Base-by-base conservation (phyloP, 768 basidiomycete species). In the Hysterangium stoloniferum region DNA sequence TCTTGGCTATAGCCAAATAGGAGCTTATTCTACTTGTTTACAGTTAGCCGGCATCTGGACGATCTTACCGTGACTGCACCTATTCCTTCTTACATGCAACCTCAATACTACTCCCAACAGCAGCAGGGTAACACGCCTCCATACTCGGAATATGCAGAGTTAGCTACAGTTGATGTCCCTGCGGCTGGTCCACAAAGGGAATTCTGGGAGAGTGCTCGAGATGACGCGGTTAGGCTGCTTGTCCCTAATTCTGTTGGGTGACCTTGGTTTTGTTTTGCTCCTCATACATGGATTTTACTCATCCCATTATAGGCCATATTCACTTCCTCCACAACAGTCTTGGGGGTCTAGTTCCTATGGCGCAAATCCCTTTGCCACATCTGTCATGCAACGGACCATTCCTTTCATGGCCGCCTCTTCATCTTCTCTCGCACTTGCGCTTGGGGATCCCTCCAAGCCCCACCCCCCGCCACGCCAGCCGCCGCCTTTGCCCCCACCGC, bases 341-440 rank as follows among this genome's bases (percentile, higher is more conserved):
- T 57, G 64, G 8, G 67, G 69, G 38, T 64, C 68, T 42, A 66
- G 67, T 36, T 62, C 66, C 11, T 84, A 77, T 57, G 72, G 77
- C 41, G 72, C 79, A 1, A 72, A 68, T 7, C 62, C 77, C 0
- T 78, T 86, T 58, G 77, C 84, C 0, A 79, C 79, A 51, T 77
- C 83, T 2, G 58, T 89, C 20, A 73, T 86, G 47, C 83, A 83
- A 51, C 76, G 77, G 12, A 74, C 77, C 28, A 64, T 71, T 3
- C 80, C 84, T n/a, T 71, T 72, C 15, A 69, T 84, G 34, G 75
- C 68, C 32, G 69, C 73, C n/a, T 77, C 75, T 1, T 84, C 85
- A 1, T 88, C 86, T 13, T 88, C 86, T 11, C 76, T 87, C 50
- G 86, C 86, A 4, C 73, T 73, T 62, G 87, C 87, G 3, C 74